Percentiles rank a stretch among this genome's conserved stretches.
Conservation (phyloP, 2,329 filamentous ascomycete genomes). For the Harringtonia lauricola region DNA sequence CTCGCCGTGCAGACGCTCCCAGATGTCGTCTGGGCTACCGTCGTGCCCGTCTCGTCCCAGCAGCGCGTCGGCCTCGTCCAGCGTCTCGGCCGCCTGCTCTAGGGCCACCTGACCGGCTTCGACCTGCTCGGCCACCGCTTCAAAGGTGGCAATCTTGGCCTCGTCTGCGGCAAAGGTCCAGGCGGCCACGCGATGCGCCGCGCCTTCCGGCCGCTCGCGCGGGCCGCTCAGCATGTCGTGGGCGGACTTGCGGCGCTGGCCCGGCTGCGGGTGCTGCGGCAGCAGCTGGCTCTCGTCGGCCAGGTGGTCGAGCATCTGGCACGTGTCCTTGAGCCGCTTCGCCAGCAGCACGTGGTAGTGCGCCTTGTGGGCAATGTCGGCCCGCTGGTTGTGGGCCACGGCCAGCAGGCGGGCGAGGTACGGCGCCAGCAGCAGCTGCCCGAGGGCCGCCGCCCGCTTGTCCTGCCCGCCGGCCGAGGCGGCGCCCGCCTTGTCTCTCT, state of each 20-base stretch:
- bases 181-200: slow-evolving; percentile 32
- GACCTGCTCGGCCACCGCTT: slow-evolving; percentile 47
- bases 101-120: slow-evolving; percentile 47
- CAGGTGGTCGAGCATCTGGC: slow-evolving; percentile 39
- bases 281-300: slow-evolving; percentile 53
- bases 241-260: slow-evolving; percentile 19
- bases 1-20: slow-evolving; percentile 40
- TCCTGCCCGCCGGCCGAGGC: not conserved
- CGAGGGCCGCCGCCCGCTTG: not conserved
- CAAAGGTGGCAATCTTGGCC: slow-evolving; percentile 46
- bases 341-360: slow-evolving; percentile 39
- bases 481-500: not conserved
- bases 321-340: slow-evolving; percentile 38
- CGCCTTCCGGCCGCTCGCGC: slow-evolving; percentile 26
- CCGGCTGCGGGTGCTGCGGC: slow-evolving; percentile 35
- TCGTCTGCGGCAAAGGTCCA: slow-evolving; percentile 52
- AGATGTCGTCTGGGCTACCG: slow-evolving; percentile 27
- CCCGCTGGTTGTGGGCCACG: slow-evolving; percentile 45
- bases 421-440: slow-evolving; percentile 38
- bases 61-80: slow-evolving; percentile 39
- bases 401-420: slow-evolving; percentile 43
- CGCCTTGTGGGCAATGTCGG: slow-evolving; percentile 45
- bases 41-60: slow-evolving; percentile 25
- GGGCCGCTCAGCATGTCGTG: slow-evolving; percentile 17
- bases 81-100: slow-evolving; percentile 35